Percentiles rank a stretch among this genome's conserved stretches.
phyloP scores from a whole-genome alignment of 179 eudicot species.

The Gypsophila paniculata region DNA sequence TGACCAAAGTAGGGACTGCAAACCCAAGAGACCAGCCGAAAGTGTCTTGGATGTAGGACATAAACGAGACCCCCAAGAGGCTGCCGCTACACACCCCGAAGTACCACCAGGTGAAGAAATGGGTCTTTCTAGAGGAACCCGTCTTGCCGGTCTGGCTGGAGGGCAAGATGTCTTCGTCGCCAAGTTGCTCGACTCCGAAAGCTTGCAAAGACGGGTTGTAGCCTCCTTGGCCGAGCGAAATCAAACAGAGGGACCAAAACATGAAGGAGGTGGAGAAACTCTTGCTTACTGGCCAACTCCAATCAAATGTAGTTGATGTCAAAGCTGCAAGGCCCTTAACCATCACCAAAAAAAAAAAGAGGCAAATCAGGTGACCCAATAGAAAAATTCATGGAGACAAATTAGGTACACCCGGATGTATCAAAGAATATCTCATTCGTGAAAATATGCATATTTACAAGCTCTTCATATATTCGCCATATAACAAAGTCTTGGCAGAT shows the following conservation, averaged over 20 bases:
- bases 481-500: no score
- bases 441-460: no score
- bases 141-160: constrained; percentile 27
- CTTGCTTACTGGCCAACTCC: constrained; percentile 49
- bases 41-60: constrained; percentile 82
- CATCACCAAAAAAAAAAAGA: not conserved
- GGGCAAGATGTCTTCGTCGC: constrained; percentile 48
- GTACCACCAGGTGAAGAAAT: constrained; percentile 93
- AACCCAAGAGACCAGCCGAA: constrained; percentile 88
- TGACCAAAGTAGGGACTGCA: constrained; percentile 58
- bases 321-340: constrained; percentile 72
- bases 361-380: not conserved
- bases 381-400: not conserved
- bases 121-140: constrained; percentile 39
- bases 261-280: constrained; percentile 40
- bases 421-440: no score
- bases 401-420: no score
- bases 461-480: no score
- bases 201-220: constrained; percentile 90
- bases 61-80: constrained; percentile 63
- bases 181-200: constrained; percentile 82
- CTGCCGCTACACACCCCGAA: constrained; percentile 80
- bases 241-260: constrained; percentile 65
- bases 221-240: constrained; percentile 80
- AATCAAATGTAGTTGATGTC: constrained; percentile 55